phyloP scores from a whole-genome alignment of 2,329 filamentous ascomycete species.

The Hypoxylon sp. region DNA sequence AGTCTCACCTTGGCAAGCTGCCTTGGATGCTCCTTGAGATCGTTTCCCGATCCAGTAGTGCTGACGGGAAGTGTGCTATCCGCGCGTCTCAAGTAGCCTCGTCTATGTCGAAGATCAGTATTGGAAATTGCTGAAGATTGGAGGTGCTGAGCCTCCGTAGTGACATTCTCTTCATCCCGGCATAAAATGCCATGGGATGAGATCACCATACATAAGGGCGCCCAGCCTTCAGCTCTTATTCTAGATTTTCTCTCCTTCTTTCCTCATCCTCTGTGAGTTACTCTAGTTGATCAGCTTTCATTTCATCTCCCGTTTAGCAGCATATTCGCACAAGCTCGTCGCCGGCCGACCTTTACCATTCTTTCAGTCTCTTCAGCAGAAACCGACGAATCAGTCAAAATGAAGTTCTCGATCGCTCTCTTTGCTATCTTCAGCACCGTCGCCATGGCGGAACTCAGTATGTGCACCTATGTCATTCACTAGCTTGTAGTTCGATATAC shows the following conservation, averaged over 20 bases:
- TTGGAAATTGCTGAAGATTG: slow-evolving; percentile 29
- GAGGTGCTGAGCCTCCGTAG: slow-evolving; percentile 35
- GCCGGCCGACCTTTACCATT: slow-evolving; percentile 66
- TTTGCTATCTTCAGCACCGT: slow-evolving; percentile 62
- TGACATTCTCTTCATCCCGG: slow-evolving; percentile 28
- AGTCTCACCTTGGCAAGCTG: slow-evolving; percentile 20
- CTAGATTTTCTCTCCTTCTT: slow-evolving; percentile 34
- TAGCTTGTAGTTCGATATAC: not conserved
- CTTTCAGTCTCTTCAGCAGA: slow-evolving; percentile 48
- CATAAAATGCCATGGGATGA: slow-evolving; percentile 21
- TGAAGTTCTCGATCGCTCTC: slow-evolving; percentile 68
- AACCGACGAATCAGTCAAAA: slow-evolving; percentile 59
- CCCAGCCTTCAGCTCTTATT: slow-evolving; percentile 31
- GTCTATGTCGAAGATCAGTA: slow-evolving; percentile 48
- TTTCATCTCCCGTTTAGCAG: slow-evolving; percentile 50
- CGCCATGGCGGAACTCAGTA: slow-evolving; percentile 60
- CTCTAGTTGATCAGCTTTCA: slow-evolving; percentile 49
- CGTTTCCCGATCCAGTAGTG: slow-evolving; percentile 38
- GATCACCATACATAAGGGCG: slow-evolving; percentile 49
- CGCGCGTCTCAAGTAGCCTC: slow-evolving; percentile 49
- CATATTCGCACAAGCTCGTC: slow-evolving; percentile 60
- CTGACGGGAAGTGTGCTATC: slow-evolving; percentile 36
- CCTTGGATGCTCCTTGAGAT: slow-evolving; percentile 23
- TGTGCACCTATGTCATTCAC: slow-evolving; percentile 25
- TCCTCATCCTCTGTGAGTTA: slow-evolving; percentile 49